These are phyloP conservation scores for Tremellales sp. DNA, from an alignment of 1,284 basidiomycete species.

Conservation along the genomic window DNA sequence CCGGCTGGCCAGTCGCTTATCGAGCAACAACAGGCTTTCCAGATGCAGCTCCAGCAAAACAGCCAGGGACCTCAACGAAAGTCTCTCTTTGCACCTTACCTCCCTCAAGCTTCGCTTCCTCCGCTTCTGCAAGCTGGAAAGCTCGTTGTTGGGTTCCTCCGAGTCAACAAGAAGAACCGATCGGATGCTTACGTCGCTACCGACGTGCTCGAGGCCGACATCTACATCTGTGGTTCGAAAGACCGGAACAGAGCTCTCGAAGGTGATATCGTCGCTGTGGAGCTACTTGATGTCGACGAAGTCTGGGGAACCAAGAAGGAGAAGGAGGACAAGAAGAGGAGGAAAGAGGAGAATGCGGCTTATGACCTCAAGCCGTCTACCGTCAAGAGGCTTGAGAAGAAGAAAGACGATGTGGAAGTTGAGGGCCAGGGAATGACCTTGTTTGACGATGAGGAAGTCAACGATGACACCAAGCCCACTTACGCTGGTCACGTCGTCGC, in stretches of 20 bases:
- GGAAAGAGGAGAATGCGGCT: conserved; percentile 97
- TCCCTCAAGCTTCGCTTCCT: conserved; percentile 94
- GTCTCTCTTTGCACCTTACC: conserved; percentile 96
- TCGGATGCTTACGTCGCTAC: conserved; percentile 99
- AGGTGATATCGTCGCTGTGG: conserved; percentile 97
- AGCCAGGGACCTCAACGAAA: conserved; percentile 91
- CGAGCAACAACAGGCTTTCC: conserved; percentile 70
- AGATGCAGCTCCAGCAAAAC: conserved; percentile 80
- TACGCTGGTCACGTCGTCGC: conserved; percentile 93
- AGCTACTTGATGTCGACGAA: conserved; percentile 94
- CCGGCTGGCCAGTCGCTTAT: conserved; percentile 56
- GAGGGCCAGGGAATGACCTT: conserved; percentile 95
- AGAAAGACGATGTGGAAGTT: conserved; percentile 99
- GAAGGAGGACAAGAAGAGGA: conserved; percentile 99
- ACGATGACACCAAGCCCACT: conserved; percentile 86
- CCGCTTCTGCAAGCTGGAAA: conserved; percentile 97
- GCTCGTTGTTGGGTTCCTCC: conserved; percentile 92
- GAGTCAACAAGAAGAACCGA: conserved; percentile 98
- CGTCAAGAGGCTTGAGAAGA: conserved; percentile 94
- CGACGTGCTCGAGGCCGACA: conserved; percentile 96
- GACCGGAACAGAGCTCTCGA: conserved; percentile 98
- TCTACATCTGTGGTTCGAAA: conserved; percentile 97
- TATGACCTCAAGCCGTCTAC: conserved; percentile 67
- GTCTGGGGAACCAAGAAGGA: conserved; percentile 99
- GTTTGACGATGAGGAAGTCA: conserved; percentile 97